A percentile compares a stretch with the other conserved stretches of the same genome.
These are phyloP conservation scores for Cercospora sp. DNA, from an alignment of 2,329 filamentous ascomycete species.

Conservation along the genomic window DNA sequence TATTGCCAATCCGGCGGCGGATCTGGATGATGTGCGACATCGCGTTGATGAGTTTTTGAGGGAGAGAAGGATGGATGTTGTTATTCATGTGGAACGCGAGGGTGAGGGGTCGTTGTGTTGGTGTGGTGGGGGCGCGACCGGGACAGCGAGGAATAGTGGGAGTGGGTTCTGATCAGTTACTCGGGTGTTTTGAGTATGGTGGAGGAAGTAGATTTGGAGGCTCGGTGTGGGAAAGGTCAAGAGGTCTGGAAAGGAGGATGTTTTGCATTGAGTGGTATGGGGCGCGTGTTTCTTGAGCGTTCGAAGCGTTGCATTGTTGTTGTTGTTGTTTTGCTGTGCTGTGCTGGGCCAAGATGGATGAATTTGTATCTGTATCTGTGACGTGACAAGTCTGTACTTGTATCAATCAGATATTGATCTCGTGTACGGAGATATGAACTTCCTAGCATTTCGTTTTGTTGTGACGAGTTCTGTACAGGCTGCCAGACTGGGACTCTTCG, in stretches of 20 bases:
- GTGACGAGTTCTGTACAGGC: too few species aligned
- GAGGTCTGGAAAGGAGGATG: neutral
- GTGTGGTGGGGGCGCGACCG: conserved; percentile 51
- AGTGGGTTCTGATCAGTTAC: neutral
- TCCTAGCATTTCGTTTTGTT: neutral
- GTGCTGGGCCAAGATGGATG: too few species aligned
- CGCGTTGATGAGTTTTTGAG: conserved; percentile 71
- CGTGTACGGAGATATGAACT: neutral
- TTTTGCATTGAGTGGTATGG: neutral
- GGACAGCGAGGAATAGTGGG: conserved; percentile 1
- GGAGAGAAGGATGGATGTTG: conserved; percentile 72
- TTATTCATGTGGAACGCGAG: conserved; percentile 85
- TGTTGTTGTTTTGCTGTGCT: neutral
- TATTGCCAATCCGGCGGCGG: conserved; percentile 68
- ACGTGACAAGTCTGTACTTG: neutral
- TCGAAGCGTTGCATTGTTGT: neutral
- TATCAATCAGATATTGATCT: neutral
- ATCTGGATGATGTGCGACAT: conserved; percentile 79
- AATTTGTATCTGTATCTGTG: too few species aligned
- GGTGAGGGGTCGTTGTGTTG: conserved; percentile 65
- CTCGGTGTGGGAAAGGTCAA: neutral
- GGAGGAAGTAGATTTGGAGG: too few species aligned
- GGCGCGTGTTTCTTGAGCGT: neutral
- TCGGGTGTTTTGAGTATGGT: neutral
- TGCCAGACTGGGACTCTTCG: too few species aligned